Conservation (phyloP, 345 rosid genomes). For the Brassica carinata region DNA sequence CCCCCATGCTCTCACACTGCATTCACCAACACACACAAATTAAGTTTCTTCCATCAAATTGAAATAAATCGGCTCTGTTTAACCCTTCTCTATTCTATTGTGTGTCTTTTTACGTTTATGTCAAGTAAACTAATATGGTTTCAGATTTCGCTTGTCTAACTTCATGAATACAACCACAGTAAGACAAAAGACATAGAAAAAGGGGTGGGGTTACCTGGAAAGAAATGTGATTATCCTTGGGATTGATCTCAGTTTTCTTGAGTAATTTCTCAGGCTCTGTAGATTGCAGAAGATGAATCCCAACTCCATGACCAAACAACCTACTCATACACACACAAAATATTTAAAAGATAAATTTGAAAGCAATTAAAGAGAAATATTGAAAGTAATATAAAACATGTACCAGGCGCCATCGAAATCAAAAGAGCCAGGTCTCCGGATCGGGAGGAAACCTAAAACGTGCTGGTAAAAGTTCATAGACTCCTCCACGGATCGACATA, state of each 20-base stretch:
- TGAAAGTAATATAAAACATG: not conserved
- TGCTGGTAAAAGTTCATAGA: constrained; percentile 73
- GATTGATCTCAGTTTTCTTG: constrained; percentile 68
- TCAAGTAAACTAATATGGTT: not conserved
- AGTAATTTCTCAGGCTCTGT: constrained; percentile 62
- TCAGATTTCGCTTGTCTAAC: not conserved
- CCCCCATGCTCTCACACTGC: constrained; percentile 83
- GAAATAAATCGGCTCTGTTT: not conserved
- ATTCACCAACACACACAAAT: not conserved
- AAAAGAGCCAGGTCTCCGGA: constrained; percentile 84
- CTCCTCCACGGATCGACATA: constrained; percentile 66
- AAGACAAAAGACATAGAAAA: not conserved
- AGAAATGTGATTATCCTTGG: constrained; percentile 86
- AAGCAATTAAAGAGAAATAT: not conserved
- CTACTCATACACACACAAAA: constrained; percentile 26
- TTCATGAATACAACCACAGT: not conserved
- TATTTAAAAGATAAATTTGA: not conserved
- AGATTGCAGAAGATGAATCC: constrained; percentile 76
- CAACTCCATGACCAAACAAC: constrained; percentile 79
- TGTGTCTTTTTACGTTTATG: not conserved
- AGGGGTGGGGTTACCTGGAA: constrained; percentile 55
- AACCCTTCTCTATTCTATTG: not conserved
- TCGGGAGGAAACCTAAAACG: constrained; percentile 72
- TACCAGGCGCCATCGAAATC: constrained; percentile 90
- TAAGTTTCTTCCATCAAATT: not conserved